Evolutionary conservation across 2,329 filamentous ascomycete genomes (phyloP), one percentile per base, ranked within the genome.

Genomic region (Trichoderma brevicompactum): DNA sequence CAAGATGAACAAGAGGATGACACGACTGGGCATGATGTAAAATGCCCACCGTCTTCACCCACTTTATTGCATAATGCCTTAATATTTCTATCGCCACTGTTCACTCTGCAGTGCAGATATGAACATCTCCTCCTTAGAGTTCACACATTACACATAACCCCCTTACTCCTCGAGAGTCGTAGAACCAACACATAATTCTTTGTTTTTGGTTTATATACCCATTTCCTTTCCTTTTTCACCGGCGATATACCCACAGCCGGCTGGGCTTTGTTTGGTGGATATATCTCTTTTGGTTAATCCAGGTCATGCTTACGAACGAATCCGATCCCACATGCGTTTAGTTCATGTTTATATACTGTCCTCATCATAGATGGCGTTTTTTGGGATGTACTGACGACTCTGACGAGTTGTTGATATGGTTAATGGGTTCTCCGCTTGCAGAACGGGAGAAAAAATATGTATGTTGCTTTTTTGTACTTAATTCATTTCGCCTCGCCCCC

Each of bases 1-100:
- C 56, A 79, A 78, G 68, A 85, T 87, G 84, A 85, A 87, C 78
- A 87, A 87, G 79, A 81, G 85, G 69, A 86, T 84, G 80, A 88
- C 85, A 66, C 80, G 85, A 67, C 73, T 87, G 60, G 85, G 85
- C 66, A 86, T 85, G 81, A 85, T 87, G 79, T 81, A 73, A 78
- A 66, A 54, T 54, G 49, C 28, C 49, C 15, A 34, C 23, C n/a
- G 17, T 19, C 32, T 17, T 15, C 7, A 17, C 28, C 40, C 19
- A 5, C 41, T 40, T 28, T 38, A 4, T 15, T 44, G 49, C 41
- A 46, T 54, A 54, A 54, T 62, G 48, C 36, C 60, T 63, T 63
- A 54, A 53, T 63, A 54, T 49, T 13, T 17, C 13, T n/a, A 63
- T 4, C 15, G 38, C 41, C 49, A 19, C 32, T 54, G 36, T 46